Evolutionary conservation across 345 rosid species (phyloP).

Genomic region (Citrus maxima): DNA sequence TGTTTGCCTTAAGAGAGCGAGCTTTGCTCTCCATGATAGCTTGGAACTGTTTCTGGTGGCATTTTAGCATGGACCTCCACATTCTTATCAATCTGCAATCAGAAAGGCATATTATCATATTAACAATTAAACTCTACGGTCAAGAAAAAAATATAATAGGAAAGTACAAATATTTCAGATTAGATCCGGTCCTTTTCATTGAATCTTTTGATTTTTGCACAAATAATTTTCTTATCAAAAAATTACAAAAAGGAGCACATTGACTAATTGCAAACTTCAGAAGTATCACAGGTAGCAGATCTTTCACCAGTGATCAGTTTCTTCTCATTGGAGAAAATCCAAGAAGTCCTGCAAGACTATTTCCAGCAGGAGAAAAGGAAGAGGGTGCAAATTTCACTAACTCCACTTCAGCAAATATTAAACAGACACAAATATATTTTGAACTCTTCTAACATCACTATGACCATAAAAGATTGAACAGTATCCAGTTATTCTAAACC

Average conservation of each 20-base stretch:
- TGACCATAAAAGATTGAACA: background rate
- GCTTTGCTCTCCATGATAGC: constrained; percentile 85
- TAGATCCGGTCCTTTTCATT: background rate
- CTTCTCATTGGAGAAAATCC: background rate
- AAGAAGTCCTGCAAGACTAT: too few relatives aligned
- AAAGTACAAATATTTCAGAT: background rate
- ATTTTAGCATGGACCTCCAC: constrained; percentile 93
- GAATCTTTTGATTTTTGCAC: background rate
- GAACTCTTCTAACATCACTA: background rate
- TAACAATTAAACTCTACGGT: background rate
- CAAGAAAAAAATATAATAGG: background rate
- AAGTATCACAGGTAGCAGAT: background rate
- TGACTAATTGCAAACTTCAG: background rate
- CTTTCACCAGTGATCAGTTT: background rate
- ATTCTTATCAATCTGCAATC: constrained; percentile 70
- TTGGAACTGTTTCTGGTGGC: constrained; percentile 92
- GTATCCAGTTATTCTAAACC: background rate
- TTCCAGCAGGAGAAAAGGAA: too few relatives aligned
- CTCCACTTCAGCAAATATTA: background rate
- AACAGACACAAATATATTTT: background rate
- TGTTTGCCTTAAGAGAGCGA: constrained; percentile 61
- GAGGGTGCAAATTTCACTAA: background rate
- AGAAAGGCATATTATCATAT: background rate
- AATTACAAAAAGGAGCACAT: background rate
- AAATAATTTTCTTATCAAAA: background rate